phyloP scores from a whole-genome alignment of 2,329 filamentous ascomycete species.

The Ophiostoma pallidulum region DNA sequence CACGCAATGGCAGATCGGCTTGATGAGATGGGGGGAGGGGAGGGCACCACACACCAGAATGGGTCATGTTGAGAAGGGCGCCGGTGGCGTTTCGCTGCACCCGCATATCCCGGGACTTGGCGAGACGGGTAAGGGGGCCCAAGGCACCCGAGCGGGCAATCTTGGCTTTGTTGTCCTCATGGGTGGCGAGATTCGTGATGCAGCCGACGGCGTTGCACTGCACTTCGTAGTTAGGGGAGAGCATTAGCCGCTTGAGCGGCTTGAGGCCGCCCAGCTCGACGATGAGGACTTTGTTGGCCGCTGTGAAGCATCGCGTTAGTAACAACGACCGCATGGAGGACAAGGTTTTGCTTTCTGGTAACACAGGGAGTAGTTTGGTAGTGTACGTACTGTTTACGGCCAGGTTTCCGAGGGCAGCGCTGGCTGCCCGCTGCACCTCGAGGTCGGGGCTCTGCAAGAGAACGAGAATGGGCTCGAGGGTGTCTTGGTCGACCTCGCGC shows the following conservation, averaged over 20 bases:
- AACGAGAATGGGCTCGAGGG: conserved; percentile 90
- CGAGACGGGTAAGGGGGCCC: conserved; percentile 78
- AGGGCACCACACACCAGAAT: conserved; percentile 79
- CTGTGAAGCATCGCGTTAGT: conserved; percentile 34
- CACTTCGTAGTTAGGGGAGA: conserved; percentile 93
- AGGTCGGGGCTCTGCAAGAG: conserved; percentile 92
- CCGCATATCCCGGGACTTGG: conserved; percentile 97
- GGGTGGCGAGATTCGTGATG: conserved; percentile 95
- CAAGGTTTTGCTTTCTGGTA: too few relatives aligned
- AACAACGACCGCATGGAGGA: too few relatives aligned
- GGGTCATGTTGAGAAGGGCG: conserved; percentile 96
- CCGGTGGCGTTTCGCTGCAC: conserved; percentile 97
- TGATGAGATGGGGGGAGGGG: neutral
- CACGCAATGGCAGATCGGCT: too few relatives aligned
- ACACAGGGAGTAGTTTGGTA: neutral
- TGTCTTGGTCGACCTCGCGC: conserved; percentile 87
- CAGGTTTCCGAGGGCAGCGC: conserved; percentile 88
- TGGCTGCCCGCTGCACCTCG: conserved; percentile 92
- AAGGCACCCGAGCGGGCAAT: conserved; percentile 92
- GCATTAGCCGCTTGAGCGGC: conserved; percentile 95
- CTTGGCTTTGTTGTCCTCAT: conserved; percentile 98
- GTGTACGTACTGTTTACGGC: conserved; percentile 79
- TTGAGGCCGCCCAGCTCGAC: conserved; percentile 83
- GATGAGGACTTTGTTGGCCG: conserved; percentile 95
- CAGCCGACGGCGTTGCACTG: conserved; percentile 98